A percentile compares a stretch with the other conserved stretches of the same genome.
These are phyloP conservation scores for Phytophthora citricola DNA, from an alignment of 352 stramenopile species.

Conservation along the genomic window DNA sequence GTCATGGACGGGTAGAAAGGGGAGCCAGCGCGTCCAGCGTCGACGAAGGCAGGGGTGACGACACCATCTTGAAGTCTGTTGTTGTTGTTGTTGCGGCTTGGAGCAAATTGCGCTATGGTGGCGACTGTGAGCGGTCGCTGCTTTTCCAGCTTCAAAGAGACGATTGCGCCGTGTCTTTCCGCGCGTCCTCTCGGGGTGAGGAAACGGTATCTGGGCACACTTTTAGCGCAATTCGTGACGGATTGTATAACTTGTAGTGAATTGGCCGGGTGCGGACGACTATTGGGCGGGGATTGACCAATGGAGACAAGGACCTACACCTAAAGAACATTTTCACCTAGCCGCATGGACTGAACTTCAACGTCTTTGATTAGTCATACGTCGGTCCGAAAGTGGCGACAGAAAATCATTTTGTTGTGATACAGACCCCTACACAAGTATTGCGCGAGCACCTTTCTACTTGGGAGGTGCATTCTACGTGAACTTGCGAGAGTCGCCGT, in stretches of 20 bases:
- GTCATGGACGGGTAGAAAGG: slow-evolving; percentile 67
- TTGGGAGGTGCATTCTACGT: background rate
- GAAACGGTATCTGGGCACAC: background rate
- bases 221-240: too few species aligned
- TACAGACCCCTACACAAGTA: background rate
- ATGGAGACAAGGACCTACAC: slow-evolving; percentile 9
- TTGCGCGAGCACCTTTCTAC: background rate
- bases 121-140: background rate
- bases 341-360: slow-evolving; percentile 35
- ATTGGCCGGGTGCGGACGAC: too few species aligned
- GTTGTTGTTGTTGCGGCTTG: slow-evolving; percentile 4
- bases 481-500: too few species aligned
- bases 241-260: too few species aligned
- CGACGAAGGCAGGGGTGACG: slow-evolving; percentile 44
- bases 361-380: slow-evolving; percentile 18
- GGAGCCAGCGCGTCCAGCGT: slow-evolving; percentile 61
- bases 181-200: slow-evolving; percentile 9
- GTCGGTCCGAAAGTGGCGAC: background rate
- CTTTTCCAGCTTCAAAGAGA: slow-evolving; percentile 23
- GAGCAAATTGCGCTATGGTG: slow-evolving; percentile 39
- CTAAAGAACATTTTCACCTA: slow-evolving; percentile 30
- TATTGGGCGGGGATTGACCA: background rate
- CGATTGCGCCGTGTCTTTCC: slow-evolving; percentile 21
- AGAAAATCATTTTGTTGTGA: background rate
- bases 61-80: slow-evolving; percentile 35